Evolutionary conservation across 2,329 filamentous ascomycete species (phyloP).

Genomic region (Claviceps monticola): DNA sequence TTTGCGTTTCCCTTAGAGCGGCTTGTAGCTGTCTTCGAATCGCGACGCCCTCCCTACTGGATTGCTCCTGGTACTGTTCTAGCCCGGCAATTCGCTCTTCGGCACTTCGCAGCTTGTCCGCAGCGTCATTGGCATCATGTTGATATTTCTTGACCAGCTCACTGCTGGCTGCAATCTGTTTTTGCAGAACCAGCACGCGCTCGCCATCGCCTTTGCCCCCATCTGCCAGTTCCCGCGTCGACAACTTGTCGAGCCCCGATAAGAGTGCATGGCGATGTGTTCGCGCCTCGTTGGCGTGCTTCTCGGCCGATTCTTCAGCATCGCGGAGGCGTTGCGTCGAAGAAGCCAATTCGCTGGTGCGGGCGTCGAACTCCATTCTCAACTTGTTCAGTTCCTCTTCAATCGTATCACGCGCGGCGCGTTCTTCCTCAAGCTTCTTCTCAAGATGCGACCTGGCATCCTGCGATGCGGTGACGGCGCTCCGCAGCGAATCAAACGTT

Average conservation of each 20-base stretch:
- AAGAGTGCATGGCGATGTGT: constrained; percentile 75
- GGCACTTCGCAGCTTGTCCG: constrained; percentile 78
- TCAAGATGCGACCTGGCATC: constrained; percentile 68
- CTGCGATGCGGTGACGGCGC: constrained; percentile 64
- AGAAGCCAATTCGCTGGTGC: constrained; percentile 62
- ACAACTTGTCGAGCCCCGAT: constrained; percentile 64
- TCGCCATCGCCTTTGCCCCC: constrained; percentile 41
- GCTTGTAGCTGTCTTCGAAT: constrained; percentile 83
- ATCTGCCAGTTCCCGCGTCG: constrained; percentile 36
- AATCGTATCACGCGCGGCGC: constrained; percentile 55
- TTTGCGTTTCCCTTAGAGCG: constrained; percentile 69
- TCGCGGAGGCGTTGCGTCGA: constrained; percentile 64
- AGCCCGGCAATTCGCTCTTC: constrained; percentile 95
- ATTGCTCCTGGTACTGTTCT: constrained; percentile 94
- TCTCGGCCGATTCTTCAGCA: constrained; percentile 76
- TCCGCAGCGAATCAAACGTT: constrained; percentile 61
- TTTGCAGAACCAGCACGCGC: constrained; percentile 59
- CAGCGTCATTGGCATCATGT: constrained; percentile 70
- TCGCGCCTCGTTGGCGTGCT: constrained; percentile 73
- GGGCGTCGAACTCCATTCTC: constrained; percentile 69
- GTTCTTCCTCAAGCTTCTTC: constrained; percentile 71
- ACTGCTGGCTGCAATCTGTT: constrained; percentile 67
- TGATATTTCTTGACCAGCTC: constrained; percentile 77
- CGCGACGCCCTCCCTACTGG: constrained; percentile 79
- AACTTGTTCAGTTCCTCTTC: constrained; percentile 67